Base-by-base conservation (phyloP, 192 early-diverging fungal species). In the Dispira simplex region DNA sequence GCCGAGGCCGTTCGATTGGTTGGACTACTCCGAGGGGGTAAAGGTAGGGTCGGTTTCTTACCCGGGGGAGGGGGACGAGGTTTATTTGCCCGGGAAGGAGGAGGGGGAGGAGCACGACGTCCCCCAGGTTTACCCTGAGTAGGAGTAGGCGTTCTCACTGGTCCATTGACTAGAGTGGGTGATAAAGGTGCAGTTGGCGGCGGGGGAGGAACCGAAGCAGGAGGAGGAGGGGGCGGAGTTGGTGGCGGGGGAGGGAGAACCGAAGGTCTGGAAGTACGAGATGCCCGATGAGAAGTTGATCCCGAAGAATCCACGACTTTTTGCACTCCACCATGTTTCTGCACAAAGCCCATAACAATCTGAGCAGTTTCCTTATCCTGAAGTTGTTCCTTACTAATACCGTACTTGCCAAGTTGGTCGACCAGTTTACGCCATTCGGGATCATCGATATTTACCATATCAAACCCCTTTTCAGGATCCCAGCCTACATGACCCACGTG, bases 371-470 rank as follows among this genome's bases (percentile, higher is more conserved):
- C 77, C 39, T 75, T 75, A 48, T 87, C 81, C 53, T 83, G 80
- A 26, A 85, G 81, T 68, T 77, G 71, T 46, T 65, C 73, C 48
- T 80, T 77, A 32, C 77, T 81, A 47, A 90, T 78, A 59, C 83
- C 86, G 68, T 84, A 77, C 27, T 79, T 75, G 5, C 78, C 76
- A 66, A 90, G 72, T 52, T 81, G 77, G 66, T 83, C 81, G 64
- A 90, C 81, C n/a, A 90, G 63, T 56, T 77, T 74, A 53, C 77
- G 79, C 79, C 86, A 88, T 68, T 83, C 76, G 59, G 81, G 84
- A 64, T 84, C 81, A 44, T 78, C 71, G 39, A 83, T 82, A 63
- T 85, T 85, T 51, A 84, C 83, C 14, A 83, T 77, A 55, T 75
- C 78, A 46, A 78, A 85, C 11, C 83, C 83, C 58, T 77, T 78